These are phyloP conservation scores for Neurospora tetraspora DNA, from an alignment of 495 filamentous ascomycete species.

Conservation along the genomic window DNA sequence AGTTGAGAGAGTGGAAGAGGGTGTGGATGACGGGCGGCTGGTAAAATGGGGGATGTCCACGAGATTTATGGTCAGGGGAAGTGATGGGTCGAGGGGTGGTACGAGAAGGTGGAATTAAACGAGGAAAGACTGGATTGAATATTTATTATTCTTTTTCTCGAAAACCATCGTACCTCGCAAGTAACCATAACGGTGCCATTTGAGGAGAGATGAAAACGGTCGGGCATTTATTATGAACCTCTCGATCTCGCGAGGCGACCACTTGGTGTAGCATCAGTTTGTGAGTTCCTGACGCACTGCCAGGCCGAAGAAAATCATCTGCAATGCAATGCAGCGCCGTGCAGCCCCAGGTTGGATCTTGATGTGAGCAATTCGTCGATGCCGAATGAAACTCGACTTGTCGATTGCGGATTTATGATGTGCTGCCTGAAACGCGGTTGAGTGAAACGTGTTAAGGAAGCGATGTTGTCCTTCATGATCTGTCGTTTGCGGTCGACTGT, in stretches of 20 bases:
- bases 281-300: neutral
- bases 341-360: neutral
- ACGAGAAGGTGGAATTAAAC: neutral
- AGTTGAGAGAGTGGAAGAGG: neutral
- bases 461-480: neutral
- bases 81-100: neutral
- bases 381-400: neutral
- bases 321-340: neutral
- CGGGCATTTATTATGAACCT: neutral
- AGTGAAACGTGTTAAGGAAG: neutral
- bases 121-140: too few relatives aligned
- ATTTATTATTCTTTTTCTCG: too few relatives aligned
- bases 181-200: too few relatives aligned
- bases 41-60: neutral
- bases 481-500: neutral
- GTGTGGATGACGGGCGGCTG: neutral
- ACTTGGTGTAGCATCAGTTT: neutral
- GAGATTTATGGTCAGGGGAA: neutral
- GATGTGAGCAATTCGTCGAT: neutral
- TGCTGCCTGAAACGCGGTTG: neutral
- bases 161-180: neutral
- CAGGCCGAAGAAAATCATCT: neutral
- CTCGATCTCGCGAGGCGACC: neutral
- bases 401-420: neutral
- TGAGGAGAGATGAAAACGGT: too few relatives aligned